Conservation (phyloP, 1,284 basidiomycete species). For the Vanrija pseudolonga region DNA sequence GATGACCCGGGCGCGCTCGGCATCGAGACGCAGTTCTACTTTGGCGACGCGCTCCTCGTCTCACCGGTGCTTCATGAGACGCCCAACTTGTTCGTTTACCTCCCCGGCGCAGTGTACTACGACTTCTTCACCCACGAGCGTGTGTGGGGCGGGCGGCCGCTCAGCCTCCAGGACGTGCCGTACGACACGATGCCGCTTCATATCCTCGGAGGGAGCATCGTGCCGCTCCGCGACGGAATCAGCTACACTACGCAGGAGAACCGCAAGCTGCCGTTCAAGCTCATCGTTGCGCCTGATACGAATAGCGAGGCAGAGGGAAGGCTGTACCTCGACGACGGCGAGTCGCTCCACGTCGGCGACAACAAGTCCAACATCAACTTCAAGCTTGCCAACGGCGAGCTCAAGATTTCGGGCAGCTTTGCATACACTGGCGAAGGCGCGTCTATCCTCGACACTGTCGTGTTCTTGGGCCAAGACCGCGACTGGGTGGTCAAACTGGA, state of each 20-base stretch:
- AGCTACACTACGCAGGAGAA: conserved; percentile 62
- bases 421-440: conserved; percentile 43
- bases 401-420: conserved; percentile 57
- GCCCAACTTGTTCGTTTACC: conserved; percentile 53
- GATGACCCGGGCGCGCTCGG: conserved; percentile 62
- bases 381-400: conserved; percentile 49
- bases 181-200: conserved; percentile 62
- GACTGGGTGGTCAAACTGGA: conserved; percentile 14
- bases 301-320: conserved; percentile 56
- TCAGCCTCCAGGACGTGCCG: conserved; percentile 48
- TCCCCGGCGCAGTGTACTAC: conserved; percentile 57
- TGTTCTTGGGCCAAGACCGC: conserved; percentile 18
- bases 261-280: conserved; percentile 55
- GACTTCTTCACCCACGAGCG: conserved; percentile 68
- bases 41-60: conserved; percentile 65
- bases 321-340: conserved; percentile 64
- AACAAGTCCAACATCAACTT: conserved; percentile 53
- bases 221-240: conserved; percentile 58
- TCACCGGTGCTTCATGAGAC: conserved; percentile 68
- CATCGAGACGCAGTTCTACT: conserved; percentile 66
- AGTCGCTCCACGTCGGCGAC: conserved; percentile 47
- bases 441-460: conserved; percentile 15
- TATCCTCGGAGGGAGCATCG: conserved; percentile 58
- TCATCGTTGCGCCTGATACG: conserved; percentile 57
- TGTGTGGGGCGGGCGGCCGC: conserved; percentile 44